phyloP scores from a whole-genome alignment of 768 basidiomycete genomes.

The Panus rudis region DNA sequence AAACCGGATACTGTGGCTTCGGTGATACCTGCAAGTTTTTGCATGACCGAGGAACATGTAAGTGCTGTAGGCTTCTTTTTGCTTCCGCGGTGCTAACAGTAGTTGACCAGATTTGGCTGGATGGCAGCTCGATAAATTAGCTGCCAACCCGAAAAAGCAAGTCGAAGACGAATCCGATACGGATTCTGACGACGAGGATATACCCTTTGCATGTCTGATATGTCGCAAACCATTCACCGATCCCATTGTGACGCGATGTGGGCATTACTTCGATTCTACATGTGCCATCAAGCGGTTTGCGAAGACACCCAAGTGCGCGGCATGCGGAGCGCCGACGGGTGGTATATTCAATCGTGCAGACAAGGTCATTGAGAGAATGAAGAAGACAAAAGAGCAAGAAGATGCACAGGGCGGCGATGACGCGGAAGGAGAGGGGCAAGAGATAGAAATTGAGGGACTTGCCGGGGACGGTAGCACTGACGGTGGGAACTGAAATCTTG shows the following conservation, averaged over 20 bases:
- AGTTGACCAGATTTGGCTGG: constrained; percentile 74
- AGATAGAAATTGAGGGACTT: constrained; percentile 49
- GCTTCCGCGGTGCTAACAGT: constrained; percentile 5
- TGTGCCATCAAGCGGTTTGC: constrained; percentile 94
- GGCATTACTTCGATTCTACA: constrained; percentile 91
- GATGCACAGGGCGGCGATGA: constrained; percentile 41
- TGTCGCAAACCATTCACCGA: constrained; percentile 93
- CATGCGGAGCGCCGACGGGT: constrained; percentile 87
- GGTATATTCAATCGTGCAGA: constrained; percentile 96
- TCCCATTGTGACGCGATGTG: constrained; percentile 93
- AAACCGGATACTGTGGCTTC: constrained; percentile 98
- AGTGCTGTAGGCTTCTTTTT: constrained; percentile 26
- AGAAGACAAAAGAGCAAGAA: constrained; percentile 59
- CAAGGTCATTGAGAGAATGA: constrained; percentile 84
- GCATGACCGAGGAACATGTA: constrained; percentile 94
- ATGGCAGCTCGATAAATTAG: constrained; percentile 96
- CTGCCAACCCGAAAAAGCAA: constrained; percentile 64
- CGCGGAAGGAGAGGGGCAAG: constrained; percentile 11
- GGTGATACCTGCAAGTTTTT: constrained; percentile 99
- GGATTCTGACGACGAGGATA: constrained; percentile 75
- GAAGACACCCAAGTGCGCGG: constrained; percentile 92
- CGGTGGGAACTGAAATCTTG: constrained; percentile 15
- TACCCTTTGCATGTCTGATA: constrained; percentile 98
- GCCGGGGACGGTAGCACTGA: constrained; percentile 18
- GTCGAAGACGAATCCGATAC: constrained; percentile 57